Base-by-base conservation (phyloP, 2,329 filamentous ascomycete genomes). In the Stagonosporopsis tanaceti region DNA sequence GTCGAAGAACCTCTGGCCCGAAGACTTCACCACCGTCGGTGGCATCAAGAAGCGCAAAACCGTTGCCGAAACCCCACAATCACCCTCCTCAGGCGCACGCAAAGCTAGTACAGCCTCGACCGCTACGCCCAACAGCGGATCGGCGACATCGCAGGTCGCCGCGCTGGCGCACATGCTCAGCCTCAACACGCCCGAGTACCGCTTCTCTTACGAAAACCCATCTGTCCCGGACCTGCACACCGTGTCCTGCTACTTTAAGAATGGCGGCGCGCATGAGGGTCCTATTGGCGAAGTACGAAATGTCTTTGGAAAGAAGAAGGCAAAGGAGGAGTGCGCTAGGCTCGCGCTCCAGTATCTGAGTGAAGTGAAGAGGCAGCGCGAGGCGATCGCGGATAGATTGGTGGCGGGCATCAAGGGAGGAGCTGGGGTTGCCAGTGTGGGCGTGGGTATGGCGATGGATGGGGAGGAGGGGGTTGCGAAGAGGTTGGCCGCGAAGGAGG, bases 271-370 rank as follows among this genome's bases (percentile, higher is more conserved):
- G 46, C 67, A 70, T 17, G 54, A 50, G 7, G 72, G 69, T 0
- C 70, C 74, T 3, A 64, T 84, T 17, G 81, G 79, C 24, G 68
- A 77, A 51, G 77, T 81, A 2, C 58, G 69, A 0, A 71, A 78
- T 51, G 69, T 84, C 0, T 79, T 71, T 59, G 82, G 82, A 2
- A 80, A 79, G 73, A 82, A 81, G 69, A 79, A 73, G 45, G 81
- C 81, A 0, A 82, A 79, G 66, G 79, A 84, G 56, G 76, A 77
- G 59, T 79, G 80, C 67, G 81, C 81, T n/a, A 67, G 73, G 54
- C 52, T 70, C 32, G 76, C 81, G 9, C 53, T 80, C 63, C 50
- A 25, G 72, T 81, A 41, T 62, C 84, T 41, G 66, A 28, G 15
- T 71, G 48, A 68, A 15, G 72, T 82, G 34, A 61, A 37, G 59